Conservation (phyloP, 305 asterid species). For the Andrographis paniculata region DNA sequence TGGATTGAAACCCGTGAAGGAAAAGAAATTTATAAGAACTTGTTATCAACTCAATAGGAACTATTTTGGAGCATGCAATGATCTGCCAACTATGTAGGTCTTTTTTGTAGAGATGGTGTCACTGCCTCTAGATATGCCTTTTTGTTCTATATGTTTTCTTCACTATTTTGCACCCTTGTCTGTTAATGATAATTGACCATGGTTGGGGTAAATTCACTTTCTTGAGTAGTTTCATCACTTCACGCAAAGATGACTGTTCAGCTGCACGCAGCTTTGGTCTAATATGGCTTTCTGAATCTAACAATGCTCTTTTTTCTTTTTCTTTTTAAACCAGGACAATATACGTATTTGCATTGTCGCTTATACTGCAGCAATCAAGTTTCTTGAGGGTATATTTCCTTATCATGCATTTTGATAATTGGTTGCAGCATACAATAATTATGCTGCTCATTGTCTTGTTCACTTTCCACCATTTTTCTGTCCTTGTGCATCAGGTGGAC, state of each 20-base stretch:
- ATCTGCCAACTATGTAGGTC: no score
- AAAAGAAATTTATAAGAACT: no score
- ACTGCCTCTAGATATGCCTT: no score
- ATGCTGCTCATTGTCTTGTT: background rate
- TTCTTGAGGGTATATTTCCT: slow-evolving; percentile 59
- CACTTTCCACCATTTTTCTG: background rate
- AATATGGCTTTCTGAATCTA: slow-evolving; percentile 4
- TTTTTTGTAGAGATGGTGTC: no score
- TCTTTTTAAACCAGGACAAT: slow-evolving; percentile 77
- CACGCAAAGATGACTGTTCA: background rate
- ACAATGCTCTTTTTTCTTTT: slow-evolving; percentile 21
- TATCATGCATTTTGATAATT: slow-evolving; percentile 5
- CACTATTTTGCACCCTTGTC: no score
- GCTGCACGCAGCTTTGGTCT: background rate
- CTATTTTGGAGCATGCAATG: no score
- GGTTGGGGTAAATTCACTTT: no score
- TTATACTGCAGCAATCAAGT: slow-evolving; percentile 80
- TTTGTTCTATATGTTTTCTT: no score
- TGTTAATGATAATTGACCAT: no score
- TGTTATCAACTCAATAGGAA: no score
- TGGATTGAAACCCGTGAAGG: no score
- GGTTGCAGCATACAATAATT: slow-evolving; percentile 2
- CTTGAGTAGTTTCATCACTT: no score
- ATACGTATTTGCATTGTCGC: slow-evolving; percentile 72
- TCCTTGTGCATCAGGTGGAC: slow-evolving; percentile 25